Evolutionary conservation across 352 stramenopile species (phyloP).

Genomic region (Phytophthora sansomeana): DNA sequence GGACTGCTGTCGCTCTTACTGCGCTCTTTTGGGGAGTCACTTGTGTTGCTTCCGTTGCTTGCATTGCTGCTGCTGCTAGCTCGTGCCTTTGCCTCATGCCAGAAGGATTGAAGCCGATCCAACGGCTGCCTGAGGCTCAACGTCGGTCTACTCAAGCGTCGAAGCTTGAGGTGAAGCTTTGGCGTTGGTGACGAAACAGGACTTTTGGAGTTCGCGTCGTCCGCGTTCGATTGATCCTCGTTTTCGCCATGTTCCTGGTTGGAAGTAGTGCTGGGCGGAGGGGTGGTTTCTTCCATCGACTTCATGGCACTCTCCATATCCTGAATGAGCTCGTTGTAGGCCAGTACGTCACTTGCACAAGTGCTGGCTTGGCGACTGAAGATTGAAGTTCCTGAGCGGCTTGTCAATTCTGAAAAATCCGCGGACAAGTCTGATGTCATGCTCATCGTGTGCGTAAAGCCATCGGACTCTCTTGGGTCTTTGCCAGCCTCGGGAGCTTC

Average conservation of each 20-base stretch:
- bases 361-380: conserved; percentile 59
- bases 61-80: conserved; percentile 28
- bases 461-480: conserved; percentile 6
- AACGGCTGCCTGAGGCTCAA: conserved; percentile 32
- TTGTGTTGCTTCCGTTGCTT: conserved; percentile 28
- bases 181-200: conserved; percentile 14
- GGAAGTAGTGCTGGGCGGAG: conserved; percentile 16
- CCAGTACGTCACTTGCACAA: conserved; percentile 62
- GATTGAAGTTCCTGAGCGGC: conserved; percentile 42
- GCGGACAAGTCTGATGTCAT: conserved; percentile 36
- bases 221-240: conserved; percentile 13
- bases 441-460: conserved; percentile 25
- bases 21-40: conserved; percentile 23
- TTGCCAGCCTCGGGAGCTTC: conserved; percentile 25
- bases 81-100: conserved; percentile 32
- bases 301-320: conserved; percentile 57
- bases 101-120: conserved; percentile 36
- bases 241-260: conserved; percentile 26
- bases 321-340: conserved; percentile 74
- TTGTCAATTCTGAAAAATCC: conserved; percentile 35
- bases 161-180: conserved; percentile 38
- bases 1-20: conserved; percentile 16
- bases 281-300: conserved; percentile 24
- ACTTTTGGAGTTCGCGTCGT: conserved; percentile 15
- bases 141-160: conserved; percentile 23